phyloP scores from a whole-genome alignment of 441 rosid genomes.

The Bocquillonia castaneifolia region DNA sequence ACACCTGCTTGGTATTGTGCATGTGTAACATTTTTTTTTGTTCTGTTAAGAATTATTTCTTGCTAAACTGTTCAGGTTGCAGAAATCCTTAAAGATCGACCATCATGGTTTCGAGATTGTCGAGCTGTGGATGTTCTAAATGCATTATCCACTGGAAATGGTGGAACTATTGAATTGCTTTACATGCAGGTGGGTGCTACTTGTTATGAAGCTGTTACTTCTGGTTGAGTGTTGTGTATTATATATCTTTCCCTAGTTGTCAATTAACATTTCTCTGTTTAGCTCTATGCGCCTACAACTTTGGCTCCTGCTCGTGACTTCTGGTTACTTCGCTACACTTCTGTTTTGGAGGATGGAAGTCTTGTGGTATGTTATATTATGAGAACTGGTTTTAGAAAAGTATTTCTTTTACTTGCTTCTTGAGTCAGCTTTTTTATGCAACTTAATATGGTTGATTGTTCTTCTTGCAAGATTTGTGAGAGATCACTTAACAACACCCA shows the following conservation, averaged over 20 bases:
- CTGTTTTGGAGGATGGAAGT: constrained; percentile 96
- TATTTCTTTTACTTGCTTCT: too few species aligned
- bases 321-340: constrained; percentile 92
- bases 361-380: constrained; percentile 63
- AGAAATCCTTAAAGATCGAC: constrained; percentile 94
- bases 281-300: constrained; percentile 97
- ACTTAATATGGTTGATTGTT: constrained; percentile 3
- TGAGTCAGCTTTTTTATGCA: too few species aligned
- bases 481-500: constrained; percentile 89
- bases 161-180: constrained; percentile 96
- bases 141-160: constrained; percentile 82
- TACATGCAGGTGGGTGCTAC: constrained; percentile 67
- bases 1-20: background rate
- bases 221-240: background rate
- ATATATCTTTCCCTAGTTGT: background rate
- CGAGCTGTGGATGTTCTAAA: constrained; percentile 92
- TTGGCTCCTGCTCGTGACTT: constrained; percentile 96
- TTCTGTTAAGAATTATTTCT: constrained; percentile 5
- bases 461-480: constrained; percentile 62
- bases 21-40: background rate
- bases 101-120: constrained; percentile 94
- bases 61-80: constrained; percentile 51
- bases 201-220: background rate
- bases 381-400: too few species aligned
- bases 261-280: constrained; percentile 10